These are phyloP conservation scores for Pseudogymnoascus sp. DNA, from an alignment of 2,329 filamentous ascomycete genomes.

Conservation along the genomic window DNA sequence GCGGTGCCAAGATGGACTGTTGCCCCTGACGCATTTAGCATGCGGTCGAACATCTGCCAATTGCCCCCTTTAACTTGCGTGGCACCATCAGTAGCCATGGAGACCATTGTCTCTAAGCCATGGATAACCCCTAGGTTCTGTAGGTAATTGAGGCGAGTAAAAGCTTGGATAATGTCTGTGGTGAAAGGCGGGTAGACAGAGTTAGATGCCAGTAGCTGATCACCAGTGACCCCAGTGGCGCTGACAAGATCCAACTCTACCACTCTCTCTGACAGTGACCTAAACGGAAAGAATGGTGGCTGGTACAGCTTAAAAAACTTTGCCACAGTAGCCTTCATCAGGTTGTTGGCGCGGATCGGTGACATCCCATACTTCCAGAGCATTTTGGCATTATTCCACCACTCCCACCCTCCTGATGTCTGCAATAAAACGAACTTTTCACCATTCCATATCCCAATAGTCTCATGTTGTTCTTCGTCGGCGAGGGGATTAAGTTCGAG, in stretches of 20 bases:
- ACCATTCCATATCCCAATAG: slow-evolving; percentile 81
- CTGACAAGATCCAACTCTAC: slow-evolving; percentile 59
- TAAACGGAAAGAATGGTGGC: slow-evolving; percentile 75
- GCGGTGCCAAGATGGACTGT: slow-evolving; percentile 57
- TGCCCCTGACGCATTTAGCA: slow-evolving; percentile 61
- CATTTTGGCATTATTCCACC: slow-evolving; percentile 75
- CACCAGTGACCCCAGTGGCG: slow-evolving; percentile 63
- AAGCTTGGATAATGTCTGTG: slow-evolving; percentile 79
- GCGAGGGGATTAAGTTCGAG: slow-evolving; percentile 48
- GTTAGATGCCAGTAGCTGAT: slow-evolving; percentile 62
- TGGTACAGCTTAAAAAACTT: slow-evolving; percentile 77
- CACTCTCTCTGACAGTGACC: slow-evolving; percentile 61
- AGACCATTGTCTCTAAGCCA: slow-evolving; percentile 79
- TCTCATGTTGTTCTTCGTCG: slow-evolving; percentile 29
- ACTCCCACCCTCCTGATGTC: slow-evolving; percentile 51
- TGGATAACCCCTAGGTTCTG: slow-evolving; percentile 83
- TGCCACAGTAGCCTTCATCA: slow-evolving; percentile 64
- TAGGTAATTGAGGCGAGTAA: slow-evolving; percentile 89
- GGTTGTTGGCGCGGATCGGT: slow-evolving; percentile 62
- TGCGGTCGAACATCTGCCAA: slow-evolving; percentile 85
- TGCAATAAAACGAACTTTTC: slow-evolving; percentile 62
- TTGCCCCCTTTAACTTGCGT: slow-evolving; percentile 77
- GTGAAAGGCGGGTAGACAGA: slow-evolving; percentile 55
- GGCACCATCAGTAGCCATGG: slow-evolving; percentile 81
- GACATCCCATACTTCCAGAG: slow-evolving; percentile 80